Evolutionary conservation across 2,329 filamentous ascomycete genomes (phyloP), one percentile per base, ranked within the genome.

Genomic region (Drechslerella coelobrocha): DNA sequence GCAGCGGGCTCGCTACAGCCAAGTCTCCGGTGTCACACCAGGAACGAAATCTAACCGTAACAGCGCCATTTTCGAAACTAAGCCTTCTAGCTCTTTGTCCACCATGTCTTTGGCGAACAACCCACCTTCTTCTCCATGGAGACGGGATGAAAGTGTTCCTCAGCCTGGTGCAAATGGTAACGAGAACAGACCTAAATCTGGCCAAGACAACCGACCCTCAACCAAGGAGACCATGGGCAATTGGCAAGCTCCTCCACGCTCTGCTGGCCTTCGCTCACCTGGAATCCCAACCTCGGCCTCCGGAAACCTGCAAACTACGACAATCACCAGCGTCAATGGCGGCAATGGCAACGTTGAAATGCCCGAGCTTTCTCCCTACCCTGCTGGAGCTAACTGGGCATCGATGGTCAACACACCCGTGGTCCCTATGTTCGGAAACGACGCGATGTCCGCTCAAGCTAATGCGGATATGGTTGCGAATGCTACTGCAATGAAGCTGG

Each of bases 401-500:
- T 97, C 94, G 7, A 96, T 97, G 90, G 88, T 95, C 73, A 97
- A 96, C 81, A 99, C 94, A 1, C 94, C 94, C 1, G 95, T 97
- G 89, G 90, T 93, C 3, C 82, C 91, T 41, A 93, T 88, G 74
- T 99, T 97, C 79, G 88, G 84, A 73, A 79, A 79, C 27, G 80
- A 83, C 71, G 83, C 82, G 75, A 77, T 84, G 74, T 80, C 80
- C 39, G 80, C 83, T 14, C 83, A 82, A 72, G 88, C 85, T 61
- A 92, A 97, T 78, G 92, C 92, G 14, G 94, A 99, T 77, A 97
- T 97, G 93, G 89, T 99, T 65, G 94, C 94, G 68, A 99, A 97
- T 78, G 94, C 94, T 24, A 97, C 94, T 14, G 94, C 94, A 21
- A 99, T 99, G 94, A 99, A 99, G 80, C 85, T 99, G 55, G 94